Evolutionary conservation across 371 early-diverging fungal genomes (phyloP).

Genomic region (Gilbertella persicaria): DNA sequence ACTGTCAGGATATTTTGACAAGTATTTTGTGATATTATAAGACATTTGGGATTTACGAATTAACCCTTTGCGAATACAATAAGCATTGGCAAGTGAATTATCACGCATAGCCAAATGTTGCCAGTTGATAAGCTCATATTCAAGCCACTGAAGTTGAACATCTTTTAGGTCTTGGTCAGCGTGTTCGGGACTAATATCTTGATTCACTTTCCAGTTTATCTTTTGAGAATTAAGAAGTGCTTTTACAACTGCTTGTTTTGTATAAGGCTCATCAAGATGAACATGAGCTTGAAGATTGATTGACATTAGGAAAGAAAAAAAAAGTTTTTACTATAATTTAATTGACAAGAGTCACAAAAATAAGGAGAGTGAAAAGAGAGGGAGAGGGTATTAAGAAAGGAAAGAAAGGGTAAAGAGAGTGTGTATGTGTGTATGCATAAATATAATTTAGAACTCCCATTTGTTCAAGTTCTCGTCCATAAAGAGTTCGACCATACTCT

Average conservation of each 20-base stretch:
- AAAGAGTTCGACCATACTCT: slow-evolving; percentile 47
- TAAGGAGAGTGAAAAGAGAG: too few relatives aligned
- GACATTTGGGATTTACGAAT: slow-evolving; percentile 71
- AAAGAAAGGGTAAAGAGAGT: too few relatives aligned
- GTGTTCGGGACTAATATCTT: slow-evolving; percentile 14
- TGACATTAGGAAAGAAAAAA: background rate
- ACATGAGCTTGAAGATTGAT: slow-evolving; percentile 27
- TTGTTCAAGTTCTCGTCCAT: slow-evolving; percentile 51
- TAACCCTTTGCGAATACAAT: slow-evolving; percentile 70
- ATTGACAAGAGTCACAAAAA: too few relatives aligned
- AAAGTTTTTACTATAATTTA: too few relatives aligned
- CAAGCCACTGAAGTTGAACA: slow-evolving; percentile 63
- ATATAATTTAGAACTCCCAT: slow-evolving; percentile 44
- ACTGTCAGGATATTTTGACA: slow-evolving; percentile 61
- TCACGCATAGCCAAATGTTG: slow-evolving; percentile 36
- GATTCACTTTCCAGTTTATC: slow-evolving; percentile 28
- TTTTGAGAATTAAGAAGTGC: slow-evolving; percentile 31
- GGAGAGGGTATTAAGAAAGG: too few relatives aligned
- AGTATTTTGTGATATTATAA: slow-evolving; percentile 59
- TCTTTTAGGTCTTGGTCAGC: slow-evolving; percentile 17
- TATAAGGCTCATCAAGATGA: slow-evolving; percentile 50
- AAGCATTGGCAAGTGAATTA: slow-evolving; percentile 51
- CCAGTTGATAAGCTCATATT: slow-evolving; percentile 71
- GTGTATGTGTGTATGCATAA: too few relatives aligned
- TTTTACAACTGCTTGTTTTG: slow-evolving; percentile 37